Evolutionary conservation across 345 rosid species (phyloP).

Genomic region (Firmiana major): DNA sequence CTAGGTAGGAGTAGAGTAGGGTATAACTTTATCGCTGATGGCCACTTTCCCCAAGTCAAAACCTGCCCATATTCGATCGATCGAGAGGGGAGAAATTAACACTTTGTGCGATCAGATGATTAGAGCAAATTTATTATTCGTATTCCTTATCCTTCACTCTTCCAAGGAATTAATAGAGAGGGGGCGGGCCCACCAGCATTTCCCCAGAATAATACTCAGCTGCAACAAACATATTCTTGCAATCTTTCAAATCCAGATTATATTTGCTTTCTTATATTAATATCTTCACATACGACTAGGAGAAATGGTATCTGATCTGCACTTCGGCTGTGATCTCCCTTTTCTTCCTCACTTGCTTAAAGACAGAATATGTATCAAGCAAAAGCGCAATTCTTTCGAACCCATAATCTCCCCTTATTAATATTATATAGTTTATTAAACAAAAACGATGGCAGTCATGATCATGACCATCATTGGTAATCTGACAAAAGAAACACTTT

Average conservation of each 20-base stretch:
- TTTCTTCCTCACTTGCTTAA: not conserved
- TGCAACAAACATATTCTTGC: conserved; percentile 21
- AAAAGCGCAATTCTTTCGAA: conserved; percentile 15
- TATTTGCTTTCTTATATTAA: not conserved
- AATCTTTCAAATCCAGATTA: conserved; percentile 24
- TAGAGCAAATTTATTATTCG: not conserved
- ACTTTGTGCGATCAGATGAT: conserved; percentile 28
- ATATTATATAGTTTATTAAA: not conserved
- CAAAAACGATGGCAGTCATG: conserved; percentile 24
- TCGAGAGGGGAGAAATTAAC: not conserved
- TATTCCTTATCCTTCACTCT: conserved; percentile 17
- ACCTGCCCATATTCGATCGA: conserved; percentile 17
- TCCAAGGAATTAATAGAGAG: conserved; percentile 5
- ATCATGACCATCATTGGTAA: conserved; percentile 43
- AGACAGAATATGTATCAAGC: conserved; percentile 13
- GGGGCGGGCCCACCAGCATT: conserved; percentile 11
- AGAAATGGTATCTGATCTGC: conserved; percentile 1
- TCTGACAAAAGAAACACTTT: conserved; percentile 31
- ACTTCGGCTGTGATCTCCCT: conserved; percentile 11
- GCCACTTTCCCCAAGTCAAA: conserved; percentile 30
- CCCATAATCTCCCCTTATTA: conserved; percentile 11
- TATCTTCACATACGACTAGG: not conserved
- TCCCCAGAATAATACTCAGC: conserved; percentile 18
- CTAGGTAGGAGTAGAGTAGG: no score
- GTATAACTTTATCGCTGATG: conserved; percentile 6